Conservation (phyloP, 1,284 basidiomycete species). For the Moesziomyces antarcticus region DNA sequence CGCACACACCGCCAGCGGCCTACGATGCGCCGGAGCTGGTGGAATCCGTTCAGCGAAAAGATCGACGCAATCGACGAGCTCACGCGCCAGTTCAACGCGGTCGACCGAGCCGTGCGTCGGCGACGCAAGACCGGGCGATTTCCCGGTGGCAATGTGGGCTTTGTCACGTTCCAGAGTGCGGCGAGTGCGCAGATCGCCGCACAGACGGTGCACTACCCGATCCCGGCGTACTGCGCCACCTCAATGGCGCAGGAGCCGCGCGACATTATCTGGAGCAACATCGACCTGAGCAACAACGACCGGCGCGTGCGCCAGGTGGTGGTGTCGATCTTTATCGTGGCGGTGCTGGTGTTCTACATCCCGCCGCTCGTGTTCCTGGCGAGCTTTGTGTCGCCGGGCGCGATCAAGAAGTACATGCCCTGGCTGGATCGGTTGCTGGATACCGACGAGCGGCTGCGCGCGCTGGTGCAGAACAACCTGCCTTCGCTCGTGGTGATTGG, state of each 20-base stretch:
- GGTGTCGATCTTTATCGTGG: conserved; percentile 72
- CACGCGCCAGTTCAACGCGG: conserved; percentile 49
- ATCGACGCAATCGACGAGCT: conserved; percentile 61
- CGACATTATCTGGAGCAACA: conserved; percentile 93
- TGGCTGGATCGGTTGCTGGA: conserved; percentile 83
- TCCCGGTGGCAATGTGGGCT: conserved; percentile 79
- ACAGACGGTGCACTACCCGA: conserved; percentile 79
- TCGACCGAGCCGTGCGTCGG: conserved; percentile 53
- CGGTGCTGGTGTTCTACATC: conserved; percentile 73
- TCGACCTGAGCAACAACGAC: conserved; percentile 73
- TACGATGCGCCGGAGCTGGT: conserved; percentile 41
- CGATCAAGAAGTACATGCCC: conserved; percentile 88
- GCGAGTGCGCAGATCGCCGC: conserved; percentile 90
- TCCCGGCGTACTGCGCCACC: conserved; percentile 56
- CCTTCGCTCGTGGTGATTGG: conserved; percentile 89
- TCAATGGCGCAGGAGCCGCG: conserved; percentile 86
- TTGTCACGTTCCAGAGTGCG: conserved; percentile 97
- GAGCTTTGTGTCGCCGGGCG: conserved; percentile 84
- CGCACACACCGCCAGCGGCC: conserved; percentile 43
- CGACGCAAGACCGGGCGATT: conserved; percentile 46
- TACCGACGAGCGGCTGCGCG: conserved; percentile 79
- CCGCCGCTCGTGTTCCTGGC: conserved; percentile 74
- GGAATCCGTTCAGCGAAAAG: conserved; percentile 54
- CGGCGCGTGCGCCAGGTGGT: conserved; percentile 58
- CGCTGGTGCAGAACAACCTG: conserved; percentile 90